These are phyloP conservation scores for Lumnitzera littorea DNA, from an alignment of 345 rosid genomes.

Conservation along the genomic window DNA sequence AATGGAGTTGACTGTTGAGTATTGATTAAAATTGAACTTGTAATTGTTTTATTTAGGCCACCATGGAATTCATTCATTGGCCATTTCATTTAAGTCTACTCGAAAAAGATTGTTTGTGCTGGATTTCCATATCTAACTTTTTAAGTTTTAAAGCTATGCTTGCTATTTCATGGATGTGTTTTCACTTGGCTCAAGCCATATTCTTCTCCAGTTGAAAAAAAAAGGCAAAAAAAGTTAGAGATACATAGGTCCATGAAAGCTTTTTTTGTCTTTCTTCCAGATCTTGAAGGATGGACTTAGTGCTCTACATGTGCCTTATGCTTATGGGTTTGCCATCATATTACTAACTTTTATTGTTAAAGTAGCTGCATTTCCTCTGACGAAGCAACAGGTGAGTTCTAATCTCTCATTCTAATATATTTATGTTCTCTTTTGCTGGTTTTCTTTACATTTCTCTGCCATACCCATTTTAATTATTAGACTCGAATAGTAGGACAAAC, in stretches of 20 bases:
- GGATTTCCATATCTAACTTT: no score
- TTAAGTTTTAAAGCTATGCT: no score
- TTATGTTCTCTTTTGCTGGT: background rate
- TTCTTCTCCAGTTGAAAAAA: background rate
- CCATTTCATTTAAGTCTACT: no score
- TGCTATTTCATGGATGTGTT: no score
- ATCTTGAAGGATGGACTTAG: constrained; percentile 79
- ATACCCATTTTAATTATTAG: background rate
- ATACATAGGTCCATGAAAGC: background rate
- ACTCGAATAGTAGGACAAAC: background rate
- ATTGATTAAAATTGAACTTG: no score
- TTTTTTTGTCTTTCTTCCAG: constrained; percentile 21
- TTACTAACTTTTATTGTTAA: constrained; percentile 84
- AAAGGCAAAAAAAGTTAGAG: no score
- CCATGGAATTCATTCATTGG: no score
- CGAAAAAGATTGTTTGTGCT: no score
- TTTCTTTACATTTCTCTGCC: background rate
- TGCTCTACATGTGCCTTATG: constrained; percentile 72
- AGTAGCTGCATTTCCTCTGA: constrained; percentile 71
- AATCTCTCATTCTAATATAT: background rate
- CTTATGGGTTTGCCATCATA: constrained; percentile 91
- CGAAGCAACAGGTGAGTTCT: constrained; percentile 71
- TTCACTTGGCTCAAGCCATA: no score
- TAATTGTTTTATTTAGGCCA: no score
- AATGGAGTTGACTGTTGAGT: no score